phyloP scores from a whole-genome alignment of 2,329 filamentous ascomycete genomes.

The Trichoderma semiorbis region DNA sequence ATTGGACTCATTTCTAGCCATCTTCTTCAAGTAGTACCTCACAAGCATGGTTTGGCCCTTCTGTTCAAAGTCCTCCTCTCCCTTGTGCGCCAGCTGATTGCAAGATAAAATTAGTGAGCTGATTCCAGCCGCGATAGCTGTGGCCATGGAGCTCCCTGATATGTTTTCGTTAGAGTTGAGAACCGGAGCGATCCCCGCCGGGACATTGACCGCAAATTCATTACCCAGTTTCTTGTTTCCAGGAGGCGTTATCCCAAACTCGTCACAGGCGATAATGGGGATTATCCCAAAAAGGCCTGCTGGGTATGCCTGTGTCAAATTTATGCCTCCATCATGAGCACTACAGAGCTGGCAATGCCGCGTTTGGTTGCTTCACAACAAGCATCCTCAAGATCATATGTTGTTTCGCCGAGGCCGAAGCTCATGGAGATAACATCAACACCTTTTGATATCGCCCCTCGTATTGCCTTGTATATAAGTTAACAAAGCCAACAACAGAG shows the following conservation, averaged over 20 bases:
- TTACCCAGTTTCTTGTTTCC: neutral
- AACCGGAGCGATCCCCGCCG: neutral
- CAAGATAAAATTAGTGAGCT: neutral
- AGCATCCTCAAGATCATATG: neutral
- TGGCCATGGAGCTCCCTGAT: neutral
- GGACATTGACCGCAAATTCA: neutral
- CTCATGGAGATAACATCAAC: neutral
- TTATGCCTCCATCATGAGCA: neutral
- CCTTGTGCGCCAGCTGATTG: neutral
- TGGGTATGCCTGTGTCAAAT: neutral
- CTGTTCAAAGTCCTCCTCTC: neutral
- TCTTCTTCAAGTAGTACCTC: neutral
- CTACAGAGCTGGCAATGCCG: neutral
- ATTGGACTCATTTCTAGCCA: neutral
- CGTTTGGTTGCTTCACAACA: neutral
- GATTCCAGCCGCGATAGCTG: neutral
- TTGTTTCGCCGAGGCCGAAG: neutral
- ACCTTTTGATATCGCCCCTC: neutral
- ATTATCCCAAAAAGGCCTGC: neutral
- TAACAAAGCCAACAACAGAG: neutral
- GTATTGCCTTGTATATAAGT: neutral
- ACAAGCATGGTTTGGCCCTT: neutral
- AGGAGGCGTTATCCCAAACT: neutral
- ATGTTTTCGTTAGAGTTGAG: neutral
- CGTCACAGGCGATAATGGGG: neutral